Evolutionary conservation across 148 eudicot species (phyloP), one percentile per base, ranked within the genome.

Genomic region (Vaccinium macrocarpon): DNA sequence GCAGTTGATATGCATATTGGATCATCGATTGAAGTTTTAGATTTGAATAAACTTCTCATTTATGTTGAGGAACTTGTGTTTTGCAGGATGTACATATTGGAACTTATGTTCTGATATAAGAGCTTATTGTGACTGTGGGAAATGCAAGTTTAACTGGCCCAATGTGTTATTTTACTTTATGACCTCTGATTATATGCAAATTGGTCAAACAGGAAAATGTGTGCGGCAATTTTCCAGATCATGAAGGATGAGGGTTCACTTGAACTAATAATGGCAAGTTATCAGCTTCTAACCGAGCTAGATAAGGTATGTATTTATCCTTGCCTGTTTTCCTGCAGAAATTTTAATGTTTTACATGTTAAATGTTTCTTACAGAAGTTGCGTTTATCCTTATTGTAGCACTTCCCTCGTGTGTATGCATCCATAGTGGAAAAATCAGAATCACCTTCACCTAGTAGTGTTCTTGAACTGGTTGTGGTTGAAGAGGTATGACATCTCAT

Each of bases 181-280:
- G 46, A 68, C 32, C 25, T 84, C 55, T 75, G 78, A 84, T 81
- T 50, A 21, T 62, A 21, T 62, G 80, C 59, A 25, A 52, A 77
- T 84, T 85, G 81, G 48, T 80, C 85, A 72, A 80, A 85, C 79
- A 93, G 97, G 59, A 95, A 90, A 90, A 97, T 97, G 96, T 88
- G 88, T 85, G 90, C 90, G 70, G 97, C 98, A 13, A 86, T 95
- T 72, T 91, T 95, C 13, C 88, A 85, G 72, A 95, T 97, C 15
- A 81, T 95, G 82, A 93, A 90, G 89, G 98, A 91, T 15, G 92
- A 89, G 53, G 89, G 88, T 82, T 95, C 96, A 16, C 89, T 97
- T 80, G 98, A 95, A 71, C 80, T 94, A 82, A 83, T 95, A 25
- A 87, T 95, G 82, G 85, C 88, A 82, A 97, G 98, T 82, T 92